Evolutionary conservation across 2,329 filamentous ascomycete species (phyloP).

Genomic region (Alternaria sp.): DNA sequence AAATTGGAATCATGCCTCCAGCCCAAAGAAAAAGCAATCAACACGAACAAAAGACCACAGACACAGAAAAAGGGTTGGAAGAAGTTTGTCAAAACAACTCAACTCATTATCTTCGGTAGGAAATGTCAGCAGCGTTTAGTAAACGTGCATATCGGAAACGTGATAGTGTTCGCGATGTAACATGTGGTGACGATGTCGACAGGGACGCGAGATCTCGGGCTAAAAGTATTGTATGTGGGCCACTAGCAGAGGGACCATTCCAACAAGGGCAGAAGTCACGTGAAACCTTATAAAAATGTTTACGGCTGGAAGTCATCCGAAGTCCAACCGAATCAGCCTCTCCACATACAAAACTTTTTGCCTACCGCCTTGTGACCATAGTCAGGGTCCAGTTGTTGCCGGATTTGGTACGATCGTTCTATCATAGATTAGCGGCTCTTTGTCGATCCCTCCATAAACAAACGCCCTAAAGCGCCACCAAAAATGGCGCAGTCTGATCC

Average conservation of each 20-base stretch:
- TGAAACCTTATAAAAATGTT: no score
- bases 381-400: slow-evolving; percentile 12
- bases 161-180: slow-evolving; percentile 43
- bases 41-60: neutral
- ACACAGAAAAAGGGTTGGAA: slow-evolving; percentile 3
- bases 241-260: no score
- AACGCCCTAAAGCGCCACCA: neutral
- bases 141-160: slow-evolving; percentile 38
- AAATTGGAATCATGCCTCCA: slow-evolving; percentile 36
- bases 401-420: slow-evolving; percentile 16
- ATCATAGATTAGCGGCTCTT: slow-evolving; percentile 20
- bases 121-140: slow-evolving; percentile 8
- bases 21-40: slow-evolving; percentile 1
- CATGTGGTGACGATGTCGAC: slow-evolving; percentile 45
- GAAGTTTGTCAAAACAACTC: neutral
- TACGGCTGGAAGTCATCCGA: no score
- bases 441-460: slow-evolving; percentile 24
- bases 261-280: no score
- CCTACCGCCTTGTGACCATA: no score
- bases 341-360: no score
- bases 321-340: no score
- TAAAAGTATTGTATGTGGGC: no score
- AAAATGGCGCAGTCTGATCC: slow-evolving; percentile 11
- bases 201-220: slow-evolving; percentile 34
- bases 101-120: slow-evolving; percentile 4